These are phyloP conservation scores for Prosopis cineraria DNA, from an alignment of 306 rosid genomes.

Conservation along the genomic window DNA sequence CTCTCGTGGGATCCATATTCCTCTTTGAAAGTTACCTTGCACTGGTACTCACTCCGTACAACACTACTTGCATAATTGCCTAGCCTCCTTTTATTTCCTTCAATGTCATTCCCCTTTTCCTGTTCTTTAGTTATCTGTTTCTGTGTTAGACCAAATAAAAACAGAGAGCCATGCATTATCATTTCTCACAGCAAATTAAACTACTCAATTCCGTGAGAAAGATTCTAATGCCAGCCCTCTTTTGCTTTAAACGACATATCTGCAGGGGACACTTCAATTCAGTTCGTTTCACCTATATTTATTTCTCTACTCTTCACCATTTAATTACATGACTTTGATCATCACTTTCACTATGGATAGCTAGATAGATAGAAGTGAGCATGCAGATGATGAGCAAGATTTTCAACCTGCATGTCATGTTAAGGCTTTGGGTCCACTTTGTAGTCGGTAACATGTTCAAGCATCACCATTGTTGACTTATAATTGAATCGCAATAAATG, in stretches of 20 bases:
- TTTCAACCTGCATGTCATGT: background rate
- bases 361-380: background rate
- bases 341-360: constrained; percentile 9
- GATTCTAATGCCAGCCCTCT: constrained; percentile 46
- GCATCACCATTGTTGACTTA: background rate
- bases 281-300: constrained; percentile 16
- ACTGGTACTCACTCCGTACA: constrained; percentile 44
- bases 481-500: background rate
- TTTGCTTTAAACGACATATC: constrained; percentile 40
- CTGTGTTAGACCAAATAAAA: background rate
- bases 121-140: background rate
- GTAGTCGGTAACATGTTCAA: background rate
- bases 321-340: background rate
- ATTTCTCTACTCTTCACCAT: background rate
- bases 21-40: constrained; percentile 44
- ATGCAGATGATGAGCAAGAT: background rate
- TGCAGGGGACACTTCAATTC: constrained; percentile 24
- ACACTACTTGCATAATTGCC: constrained; percentile 37
- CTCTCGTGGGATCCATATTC: constrained; percentile 42
- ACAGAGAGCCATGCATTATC: constrained; percentile 35
- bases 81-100: background rate
- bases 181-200: background rate
- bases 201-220: constrained; percentile 32
- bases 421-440: constrained; percentile 11
- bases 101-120: background rate